Base-by-base conservation (phyloP, 257 asterid species). In the Fraxinus cuspidata region DNA sequence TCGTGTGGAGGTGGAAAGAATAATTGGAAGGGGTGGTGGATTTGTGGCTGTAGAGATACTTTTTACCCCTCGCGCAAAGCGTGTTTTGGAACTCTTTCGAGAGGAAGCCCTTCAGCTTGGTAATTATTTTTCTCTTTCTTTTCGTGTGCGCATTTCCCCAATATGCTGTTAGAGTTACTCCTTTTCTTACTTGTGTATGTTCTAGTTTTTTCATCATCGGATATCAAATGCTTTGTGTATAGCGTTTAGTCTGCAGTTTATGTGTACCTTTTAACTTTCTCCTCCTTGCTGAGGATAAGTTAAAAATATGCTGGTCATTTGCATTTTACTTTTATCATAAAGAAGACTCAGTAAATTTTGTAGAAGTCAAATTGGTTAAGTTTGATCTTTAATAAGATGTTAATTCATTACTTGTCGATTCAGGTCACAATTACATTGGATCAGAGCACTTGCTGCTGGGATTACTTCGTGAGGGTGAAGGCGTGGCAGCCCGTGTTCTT, bases 31-130 rank as follows among this genome's bases (percentile, higher is more conserved):
- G 78, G 99, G 99, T 5, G 91, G 96, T 83, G 99, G 99, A 38
- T 94, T 94, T 83, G 97, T 91, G 83, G 97, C 99, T 1, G 97
- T 94, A 68, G 99, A 94, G 89, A 94, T 94, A 60, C 99, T 98
- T 12, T 94, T 94, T 80, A 92, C 99, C 32, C 97, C 97, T 60
- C 97, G 96, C 74, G 99, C 97, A 44, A 94, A 94, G 82, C 95
- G 96, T 73, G 98, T 94, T 32, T 71, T 92, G 53, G 98, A 94
- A 82, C 97, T 94, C 74, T 94, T 97, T 10, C 81, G 92, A 2
- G 99, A 94, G 87, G 99, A 94, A 87, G 99, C 99, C 71, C 96
- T 97, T 18, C 99, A 94, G 72, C 98, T 94, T 75, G 99, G 99
- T 94, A 88, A 28, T 44, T 65, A 11, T 77, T 81, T 38, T 77